Base-by-base conservation (phyloP, 1,139 yeast species). In the Pichia cactophila region DNA sequence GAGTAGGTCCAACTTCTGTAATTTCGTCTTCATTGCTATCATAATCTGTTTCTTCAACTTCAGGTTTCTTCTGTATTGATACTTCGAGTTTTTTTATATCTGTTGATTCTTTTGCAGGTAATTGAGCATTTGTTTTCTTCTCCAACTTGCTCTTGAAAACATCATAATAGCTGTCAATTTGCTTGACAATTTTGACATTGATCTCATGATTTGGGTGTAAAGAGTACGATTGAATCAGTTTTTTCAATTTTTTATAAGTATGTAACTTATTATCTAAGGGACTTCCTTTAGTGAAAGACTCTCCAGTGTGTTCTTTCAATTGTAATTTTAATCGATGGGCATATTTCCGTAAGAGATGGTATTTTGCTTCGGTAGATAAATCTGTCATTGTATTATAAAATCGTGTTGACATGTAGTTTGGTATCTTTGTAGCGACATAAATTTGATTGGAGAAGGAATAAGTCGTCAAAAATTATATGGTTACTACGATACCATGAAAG, bases 1-100 rank as follows among this genome's bases (percentile, higher is more conserved):
- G 92, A 0, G 92, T 84, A 0, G 92, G 92, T 0, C 90, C 90
- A 17, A 83, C 61, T 54, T 78, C 83, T 1, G 56, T 50, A 2
- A 57, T 41, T 14, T 47, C 49, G 2, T 35, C 43, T 1, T 33
- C 35, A 5, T 26, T 39, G 8, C 50, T 52, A 17, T 31, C 37
- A 8, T 44, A 47, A 8, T 33, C 43, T 38, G 28, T 38, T 38
- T 38, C 29, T 11, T 8, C 16, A 23, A n/a, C n/a, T 8, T 9
- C 28, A 9, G 5, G 41, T 33, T 26, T 14, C 14, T 28, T 26
- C 26, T 23, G 20, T 41, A 20, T n/a, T 41, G 12, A 8, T 17
- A 12, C 26, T 35, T 11, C 35, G 5, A 9, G 20, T 31, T 31
- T 12, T 12, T 31, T 31, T 9, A 4, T 14, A 35, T 35, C 12